Evolutionary conservation across 2,329 filamentous ascomycete genomes (phyloP).

Genomic region (Trichoderma sp.): DNA sequence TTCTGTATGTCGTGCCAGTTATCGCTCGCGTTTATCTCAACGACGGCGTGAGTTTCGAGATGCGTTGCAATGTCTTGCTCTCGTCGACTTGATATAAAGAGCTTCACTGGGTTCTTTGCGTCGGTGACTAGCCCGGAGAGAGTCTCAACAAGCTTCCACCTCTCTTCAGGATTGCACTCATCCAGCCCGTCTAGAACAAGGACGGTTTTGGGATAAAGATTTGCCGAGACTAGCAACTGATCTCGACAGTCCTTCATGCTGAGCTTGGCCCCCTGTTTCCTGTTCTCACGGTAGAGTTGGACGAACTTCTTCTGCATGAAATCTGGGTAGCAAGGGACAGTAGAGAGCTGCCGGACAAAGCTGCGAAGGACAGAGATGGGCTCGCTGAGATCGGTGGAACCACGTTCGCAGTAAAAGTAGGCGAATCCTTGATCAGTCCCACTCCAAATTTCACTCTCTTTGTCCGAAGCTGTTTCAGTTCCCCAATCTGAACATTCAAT

Average conservation of each 20-base stretch:
- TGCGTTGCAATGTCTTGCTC: slow-evolving; percentile 6
- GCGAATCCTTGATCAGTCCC: neutral
- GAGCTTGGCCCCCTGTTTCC: neutral
- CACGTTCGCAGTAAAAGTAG: slow-evolving; percentile 14
- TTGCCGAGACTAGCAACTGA: slow-evolving; percentile 5
- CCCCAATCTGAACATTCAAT: no score
- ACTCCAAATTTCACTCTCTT: no score
- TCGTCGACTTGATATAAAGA: slow-evolving; percentile 11
- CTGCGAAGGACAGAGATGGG: slow-evolving; percentile 2
- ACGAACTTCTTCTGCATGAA: neutral
- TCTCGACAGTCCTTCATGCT: slow-evolving; percentile 2
- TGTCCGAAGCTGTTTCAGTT: no score
- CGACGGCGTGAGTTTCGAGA: neutral
- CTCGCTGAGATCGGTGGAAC: neutral
- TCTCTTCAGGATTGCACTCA: neutral
- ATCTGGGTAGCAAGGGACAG: neutral
- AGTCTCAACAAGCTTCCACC: neutral
- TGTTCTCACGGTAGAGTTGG: neutral
- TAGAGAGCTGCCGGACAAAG: slow-evolving; percentile 18
- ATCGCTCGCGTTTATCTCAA: slow-evolving; percentile 1
- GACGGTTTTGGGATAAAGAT: slow-evolving; percentile 1
- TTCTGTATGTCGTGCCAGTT: slow-evolving; percentile 7
- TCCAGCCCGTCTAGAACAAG: slow-evolving; percentile 18
- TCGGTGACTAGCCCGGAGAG: neutral
- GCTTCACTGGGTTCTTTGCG: neutral